These are phyloP conservation scores for Salvia splendens DNA, from an alignment of 257 asterid species.

Conservation along the genomic window DNA sequence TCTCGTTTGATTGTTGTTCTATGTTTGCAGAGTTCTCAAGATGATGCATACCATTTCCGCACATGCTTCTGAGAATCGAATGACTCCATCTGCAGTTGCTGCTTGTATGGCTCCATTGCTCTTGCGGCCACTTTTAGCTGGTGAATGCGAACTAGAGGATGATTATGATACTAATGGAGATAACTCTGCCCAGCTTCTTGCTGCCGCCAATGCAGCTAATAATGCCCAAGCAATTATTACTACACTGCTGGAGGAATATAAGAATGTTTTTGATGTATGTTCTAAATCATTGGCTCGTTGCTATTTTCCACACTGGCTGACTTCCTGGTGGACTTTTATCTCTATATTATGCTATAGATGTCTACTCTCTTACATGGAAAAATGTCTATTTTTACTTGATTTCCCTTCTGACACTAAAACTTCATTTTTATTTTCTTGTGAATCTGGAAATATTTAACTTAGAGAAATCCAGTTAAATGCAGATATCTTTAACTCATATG, in stretches of 20 bases:
- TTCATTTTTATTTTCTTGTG: conserved; percentile 16
- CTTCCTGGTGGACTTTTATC: conserved; percentile 23
- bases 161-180: conserved; percentile 77
- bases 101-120: conserved; percentile 99
- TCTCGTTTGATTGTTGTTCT: conserved; percentile 28
- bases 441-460: conserved; percentile 18
- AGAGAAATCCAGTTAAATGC: conserved; percentile 27
- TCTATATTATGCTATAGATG: conserved; percentile 12
- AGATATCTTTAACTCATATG: conserved; percentile 1
- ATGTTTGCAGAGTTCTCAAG: conserved; percentile 63
- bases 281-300: conserved; percentile 20
- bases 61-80: conserved; percentile 76
- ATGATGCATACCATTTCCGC: conserved; percentile 82
- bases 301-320: conserved; percentile 21
- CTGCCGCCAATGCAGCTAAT: conserved; percentile 95
- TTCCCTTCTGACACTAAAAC: conserved; percentile 8
- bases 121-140: conserved; percentile 89
- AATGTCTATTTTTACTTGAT: conserved; percentile 16
- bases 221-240: conserved; percentile 84
- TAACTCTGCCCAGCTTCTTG: conserved; percentile 88
- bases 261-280: conserved; percentile 74
- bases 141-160: conserved; percentile 89
- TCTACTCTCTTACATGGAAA: conserved; percentile 15
- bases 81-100: conserved; percentile 90
- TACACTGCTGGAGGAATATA: conserved; percentile 82